A percentile compares a stretch with the other conserved stretches of the same genome.
Evolutionary conservation across 169 alveolate species (phyloP).

Genomic region (Cryptosporidium sp.): DNA sequence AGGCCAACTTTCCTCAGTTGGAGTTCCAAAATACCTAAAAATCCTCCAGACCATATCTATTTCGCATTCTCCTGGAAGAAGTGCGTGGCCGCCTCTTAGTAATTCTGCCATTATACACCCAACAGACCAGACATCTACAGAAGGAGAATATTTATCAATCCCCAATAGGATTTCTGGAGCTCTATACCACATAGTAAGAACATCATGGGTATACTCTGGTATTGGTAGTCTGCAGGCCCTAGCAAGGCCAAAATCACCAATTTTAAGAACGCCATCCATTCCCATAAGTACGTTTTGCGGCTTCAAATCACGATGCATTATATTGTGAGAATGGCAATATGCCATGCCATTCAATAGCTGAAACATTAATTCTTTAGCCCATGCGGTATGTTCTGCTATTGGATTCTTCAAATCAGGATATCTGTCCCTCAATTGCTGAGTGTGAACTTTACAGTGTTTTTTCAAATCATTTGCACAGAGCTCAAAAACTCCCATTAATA

Average conservation of each 20-base stretch:
- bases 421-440: conserved; percentile 58
- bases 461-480: conserved; percentile 69
- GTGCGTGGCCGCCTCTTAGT: conserved; percentile 85
- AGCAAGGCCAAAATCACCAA: conserved; percentile 91
- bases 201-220: conserved; percentile 89
- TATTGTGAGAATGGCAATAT: conserved; percentile 85
- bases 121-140: conserved; percentile 91
- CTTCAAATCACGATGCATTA: conserved; percentile 90
- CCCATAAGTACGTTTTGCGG: conserved; percentile 88
- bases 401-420: conserved; percentile 72
- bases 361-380: conserved; percentile 79
- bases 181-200: conserved; percentile 89
- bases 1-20: conserved; percentile 89
- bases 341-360: conserved; percentile 84
- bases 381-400: conserved; percentile 65
- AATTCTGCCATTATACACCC: conserved; percentile 90
- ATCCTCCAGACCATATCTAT: conserved; percentile 89
- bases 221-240: conserved; percentile 89
- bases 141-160: conserved; percentile 86
- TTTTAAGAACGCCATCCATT: conserved; percentile 84
- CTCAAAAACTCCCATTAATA: conserved; percentile 74
- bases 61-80: conserved; percentile 89
- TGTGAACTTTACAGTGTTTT: conserved; percentile 48
- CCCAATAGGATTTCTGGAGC: conserved; percentile 92
- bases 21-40: conserved; percentile 88